phyloP scores from a whole-genome alignment of 2,329 filamentous ascomycete species.

The Sclerotinia sclerotiorum region DNA sequence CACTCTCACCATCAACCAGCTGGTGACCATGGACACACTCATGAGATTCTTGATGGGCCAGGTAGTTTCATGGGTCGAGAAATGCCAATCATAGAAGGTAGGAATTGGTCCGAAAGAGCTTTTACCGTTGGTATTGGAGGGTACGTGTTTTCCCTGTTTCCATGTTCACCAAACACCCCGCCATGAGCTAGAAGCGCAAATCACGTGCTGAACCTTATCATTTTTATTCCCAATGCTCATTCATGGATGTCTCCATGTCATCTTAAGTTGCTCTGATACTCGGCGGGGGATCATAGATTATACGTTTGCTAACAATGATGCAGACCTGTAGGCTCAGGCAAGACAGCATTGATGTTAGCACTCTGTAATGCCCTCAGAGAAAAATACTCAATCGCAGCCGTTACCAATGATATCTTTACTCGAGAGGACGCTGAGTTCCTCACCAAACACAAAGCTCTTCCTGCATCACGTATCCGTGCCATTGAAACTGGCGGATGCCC shows the following conservation, averaged over 20 bases:
- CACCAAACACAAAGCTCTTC: constrained; percentile 79
- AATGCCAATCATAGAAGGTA: constrained; percentile 87
- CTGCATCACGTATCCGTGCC: constrained; percentile 80
- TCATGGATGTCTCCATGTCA: background rate
- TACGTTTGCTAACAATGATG: constrained; percentile 20
- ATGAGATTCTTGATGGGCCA: constrained; percentile 92
- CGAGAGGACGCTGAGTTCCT: constrained; percentile 98
- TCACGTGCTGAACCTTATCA: constrained; percentile 22
- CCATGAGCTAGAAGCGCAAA: constrained; percentile 25
- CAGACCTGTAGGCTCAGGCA: constrained; percentile 93
- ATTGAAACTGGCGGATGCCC: constrained; percentile 98
- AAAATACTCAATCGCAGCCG: constrained; percentile 83
- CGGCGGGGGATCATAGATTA: background rate
- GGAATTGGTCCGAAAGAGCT: constrained; percentile 83
- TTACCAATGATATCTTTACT: constrained; percentile 99
- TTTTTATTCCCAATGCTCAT: background rate
- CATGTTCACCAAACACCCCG: background rate
- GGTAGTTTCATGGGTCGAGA: constrained; percentile 87
- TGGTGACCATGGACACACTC: constrained; percentile 85
- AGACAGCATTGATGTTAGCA: constrained; percentile 94
- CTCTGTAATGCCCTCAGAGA: constrained; percentile 83
- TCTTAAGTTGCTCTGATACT: background rate
- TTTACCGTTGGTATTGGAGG: constrained; percentile 99
- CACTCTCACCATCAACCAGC: constrained; percentile 54
- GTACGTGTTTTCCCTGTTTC: constrained; percentile 48